Base-by-base conservation (phyloP, 2,329 filamentous ascomycete species). In the Orbilia ellipsospora region DNA sequence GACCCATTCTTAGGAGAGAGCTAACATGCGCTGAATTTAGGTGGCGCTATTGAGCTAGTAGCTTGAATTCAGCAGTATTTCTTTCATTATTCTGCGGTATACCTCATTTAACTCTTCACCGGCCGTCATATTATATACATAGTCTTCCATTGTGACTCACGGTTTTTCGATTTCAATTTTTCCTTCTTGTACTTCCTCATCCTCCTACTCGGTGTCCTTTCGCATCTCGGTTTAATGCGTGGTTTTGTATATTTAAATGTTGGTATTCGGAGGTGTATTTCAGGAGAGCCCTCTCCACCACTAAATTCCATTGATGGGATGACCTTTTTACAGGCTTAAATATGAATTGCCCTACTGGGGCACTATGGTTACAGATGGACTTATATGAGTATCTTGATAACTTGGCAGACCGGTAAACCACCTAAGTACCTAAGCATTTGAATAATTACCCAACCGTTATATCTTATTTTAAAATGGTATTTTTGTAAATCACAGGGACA, bases 191-290 rank as follows among this genome's bases (percentile, higher is more conserved):
- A 36, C 31, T 10, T 36, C 31, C 31, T 36, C 31, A 7, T 7
- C 31, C 31, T 36, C 31, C 31, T 36, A 36, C 31, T 36, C 31
- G 10, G 69, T 73, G 69, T 73, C 16, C 23, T 48, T 73, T 73
- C 52, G 31, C 31, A 52, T 64, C 40, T 64, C 59, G 66, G 60
- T 52, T 62, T 64, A 56, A 65, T 60, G 60, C 67, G 59, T 72
- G 51, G 67, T 72, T 60, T 64, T 72, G 67, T 72, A 72, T 44
- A 72, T 72, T 72, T 72, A 72, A 44, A 72, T 72, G 55, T 63
- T 42, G 52, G 57, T 59, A 70, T 54, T 15, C 67, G 48, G 44
- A 52, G 67, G 67, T 72, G 64, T 65, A 52, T 45, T 72, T 42
- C 45, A 28, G 67, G 67, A 44, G 60, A n/a, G 59, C 56, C 54